Base-by-base conservation (phyloP, 2,329 filamentous ascomycete genomes). In the Microsporum ferrugineum region DNA sequence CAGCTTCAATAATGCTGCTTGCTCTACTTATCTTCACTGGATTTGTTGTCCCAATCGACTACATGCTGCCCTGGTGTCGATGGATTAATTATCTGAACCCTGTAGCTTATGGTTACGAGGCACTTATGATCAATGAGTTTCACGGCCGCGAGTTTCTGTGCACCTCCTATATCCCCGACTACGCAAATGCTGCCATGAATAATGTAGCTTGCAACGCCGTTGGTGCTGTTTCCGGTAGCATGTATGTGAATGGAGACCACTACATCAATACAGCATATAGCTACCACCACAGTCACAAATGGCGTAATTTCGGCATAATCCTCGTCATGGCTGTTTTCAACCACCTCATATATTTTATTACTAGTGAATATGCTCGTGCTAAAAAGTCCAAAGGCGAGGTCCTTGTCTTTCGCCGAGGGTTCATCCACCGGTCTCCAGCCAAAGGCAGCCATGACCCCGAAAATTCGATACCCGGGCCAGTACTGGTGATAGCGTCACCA, bases 21-120 rank as follows among this genome's bases (percentile, higher is more conserved):
- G 71, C 67, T 51, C 62, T 74, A 39, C 67, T 73, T 5, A 75
- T 87, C 12, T 83, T 72, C 41, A 71, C 84, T 29, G 76, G 76
- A 1, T 78, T 78, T 63, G 70, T 71, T 1, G 72, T 78, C 6
- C 75, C 75, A 0, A 71, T 69, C 0, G 66, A 64, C 10, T 68
- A 91, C 88, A 88, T 47, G 90, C 90, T 3, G 88, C 91, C 72
- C 74, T 95, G 89, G 88, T 88, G 87, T 67, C 80, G 84, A 63
- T 95, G 89, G 89, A 83, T 95, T 63, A 87, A 87, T 70, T 91
- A 89, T 70, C 76, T 92, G 39, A 85, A 94, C 63, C 88, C 88
- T 1, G 80, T 94, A 10, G 84, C 83, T 1, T 95, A 94, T 65
- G 84, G 84, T 0, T 95, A 94, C 68, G 90, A 95, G 71, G 78